Percentiles rank a stretch among this genome's conserved stretches.
These are phyloP conservation scores for Chaetomium sp. DNA, from an alignment of 2,329 filamentous ascomycete species.

Conservation along the genomic window DNA sequence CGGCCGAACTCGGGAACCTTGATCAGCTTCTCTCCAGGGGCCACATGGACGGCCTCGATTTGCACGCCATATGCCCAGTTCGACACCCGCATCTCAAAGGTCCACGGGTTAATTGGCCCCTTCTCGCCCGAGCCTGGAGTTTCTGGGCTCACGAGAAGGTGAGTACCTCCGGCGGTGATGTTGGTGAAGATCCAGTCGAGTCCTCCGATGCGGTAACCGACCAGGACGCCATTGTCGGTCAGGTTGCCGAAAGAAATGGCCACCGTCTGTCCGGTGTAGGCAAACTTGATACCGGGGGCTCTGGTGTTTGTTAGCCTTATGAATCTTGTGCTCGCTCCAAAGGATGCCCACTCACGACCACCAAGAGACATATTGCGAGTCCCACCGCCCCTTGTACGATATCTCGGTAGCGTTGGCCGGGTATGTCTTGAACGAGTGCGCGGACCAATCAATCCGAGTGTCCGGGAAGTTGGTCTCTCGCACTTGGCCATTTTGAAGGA, in stretches of 20 bases:
- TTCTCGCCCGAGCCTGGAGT: constrained; percentile 50
- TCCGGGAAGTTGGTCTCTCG: constrained; percentile 46
- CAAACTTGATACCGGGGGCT: constrained; percentile 57
- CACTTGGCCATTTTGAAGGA: constrained; percentile 48
- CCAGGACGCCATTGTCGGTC: constrained; percentile 52
- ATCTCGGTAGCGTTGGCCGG: constrained; percentile 55
- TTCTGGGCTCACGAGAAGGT: constrained; percentile 54
- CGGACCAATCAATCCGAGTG: constrained; percentile 43
- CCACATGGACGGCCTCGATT: constrained; percentile 55
- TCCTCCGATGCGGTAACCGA: constrained; percentile 60
- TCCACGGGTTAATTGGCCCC: constrained; percentile 47
- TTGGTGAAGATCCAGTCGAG: constrained; percentile 65
- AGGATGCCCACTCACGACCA: constrained; percentile 53
- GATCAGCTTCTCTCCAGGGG: constrained; percentile 47
- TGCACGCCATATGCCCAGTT: constrained; percentile 65
- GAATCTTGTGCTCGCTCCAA: not conserved
- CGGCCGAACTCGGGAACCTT: constrained; percentile 44
- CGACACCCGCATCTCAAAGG: constrained; percentile 60
- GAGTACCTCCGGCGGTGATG: constrained; percentile 57
- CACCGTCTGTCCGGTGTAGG: constrained; percentile 56
- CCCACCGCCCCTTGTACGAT: constrained; percentile 65
- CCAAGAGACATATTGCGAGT: constrained; percentile 61
- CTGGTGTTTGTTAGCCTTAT: constrained; percentile 35
- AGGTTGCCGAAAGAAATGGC: constrained; percentile 57
- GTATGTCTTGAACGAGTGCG: constrained; percentile 48